phyloP scores from a whole-genome alignment of 2,329 filamentous ascomycete genomes.

The Endoconidiophora laricicola region DNA sequence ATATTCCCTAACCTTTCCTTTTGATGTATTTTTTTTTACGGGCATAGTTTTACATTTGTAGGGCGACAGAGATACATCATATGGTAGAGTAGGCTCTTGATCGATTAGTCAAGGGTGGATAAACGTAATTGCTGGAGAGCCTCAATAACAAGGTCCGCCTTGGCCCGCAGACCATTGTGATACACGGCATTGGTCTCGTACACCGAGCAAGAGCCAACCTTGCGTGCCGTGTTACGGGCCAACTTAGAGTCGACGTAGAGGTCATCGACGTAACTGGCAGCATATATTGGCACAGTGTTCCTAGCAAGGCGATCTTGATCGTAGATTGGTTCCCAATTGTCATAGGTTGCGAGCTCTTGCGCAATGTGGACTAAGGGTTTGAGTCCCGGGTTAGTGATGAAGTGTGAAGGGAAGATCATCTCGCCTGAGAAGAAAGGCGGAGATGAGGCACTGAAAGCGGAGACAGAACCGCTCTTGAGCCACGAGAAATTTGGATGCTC shows the following conservation, averaged over 20 bases:
- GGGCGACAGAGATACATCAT: too few species aligned
- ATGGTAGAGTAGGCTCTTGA: too few species aligned
- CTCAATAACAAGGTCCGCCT: slow-evolving; percentile 48
- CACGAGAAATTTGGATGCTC: slow-evolving; percentile 31
- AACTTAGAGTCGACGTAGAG: slow-evolving; percentile 80
- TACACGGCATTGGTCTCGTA: slow-evolving; percentile 79
- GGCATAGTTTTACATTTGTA: too few species aligned
- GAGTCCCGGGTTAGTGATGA: slow-evolving; percentile 65
- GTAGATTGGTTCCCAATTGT: slow-evolving; percentile 63
- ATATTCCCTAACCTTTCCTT: neutral
- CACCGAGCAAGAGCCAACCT: slow-evolving; percentile 61
- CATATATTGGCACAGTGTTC: slow-evolving; percentile 75
- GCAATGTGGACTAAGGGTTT: slow-evolving; percentile 50
- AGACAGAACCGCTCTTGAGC: slow-evolving; percentile 25
- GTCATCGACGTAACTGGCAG: slow-evolving; percentile 68
- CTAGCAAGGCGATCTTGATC: slow-evolving; percentile 52
- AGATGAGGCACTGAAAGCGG: slow-evolving; percentile 19
- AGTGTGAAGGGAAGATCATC: slow-evolving; percentile 80
- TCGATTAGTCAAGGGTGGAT: slow-evolving; percentile 11
- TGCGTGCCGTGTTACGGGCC: slow-evolving; percentile 53
- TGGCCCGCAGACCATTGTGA: slow-evolving; percentile 63
- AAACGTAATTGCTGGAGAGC: slow-evolving; percentile 41
- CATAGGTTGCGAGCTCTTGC: slow-evolving; percentile 48
- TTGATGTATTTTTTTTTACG: too few species aligned
- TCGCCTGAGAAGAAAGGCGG: slow-evolving; percentile 75